These are phyloP conservation scores for Nicotiana noctiflora DNA, from an alignment of 257 asterid species.

Conservation along the genomic window DNA sequence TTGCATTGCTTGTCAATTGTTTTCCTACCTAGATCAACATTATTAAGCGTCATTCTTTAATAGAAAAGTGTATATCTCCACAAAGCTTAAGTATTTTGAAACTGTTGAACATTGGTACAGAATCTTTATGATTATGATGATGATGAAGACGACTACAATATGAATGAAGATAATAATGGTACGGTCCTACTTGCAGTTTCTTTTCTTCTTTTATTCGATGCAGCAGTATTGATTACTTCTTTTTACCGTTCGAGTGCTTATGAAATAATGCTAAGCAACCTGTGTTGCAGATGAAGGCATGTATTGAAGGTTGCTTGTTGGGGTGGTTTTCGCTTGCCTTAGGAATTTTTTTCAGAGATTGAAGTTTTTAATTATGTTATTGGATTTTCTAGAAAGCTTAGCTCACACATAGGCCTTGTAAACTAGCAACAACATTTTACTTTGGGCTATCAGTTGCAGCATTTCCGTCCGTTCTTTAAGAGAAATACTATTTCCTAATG, in stretches of 20 bases:
- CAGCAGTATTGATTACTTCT: neutral
- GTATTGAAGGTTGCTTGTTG: neutral
- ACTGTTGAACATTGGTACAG: conserved; percentile 24
- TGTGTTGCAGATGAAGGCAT: neutral
- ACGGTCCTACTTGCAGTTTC: conserved; percentile 1
- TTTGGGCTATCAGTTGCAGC: too few species aligned
- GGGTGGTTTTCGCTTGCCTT: neutral
- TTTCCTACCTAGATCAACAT: neutral
- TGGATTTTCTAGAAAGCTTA: neutral
- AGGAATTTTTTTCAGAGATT: neutral
- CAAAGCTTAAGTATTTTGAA: neutral
- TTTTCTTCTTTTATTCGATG: neutral
- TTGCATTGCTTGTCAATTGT: neutral
- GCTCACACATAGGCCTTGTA: neutral
- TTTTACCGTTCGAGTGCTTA: neutral
- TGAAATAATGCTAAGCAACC: neutral
- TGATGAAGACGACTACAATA: conserved; percentile 67
- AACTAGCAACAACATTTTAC: neutral
- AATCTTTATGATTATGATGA: conserved; percentile 48
- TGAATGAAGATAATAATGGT: conserved; percentile 50
- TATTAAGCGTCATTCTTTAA: neutral
- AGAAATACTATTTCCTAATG: too few species aligned
- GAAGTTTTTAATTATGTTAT: neutral
- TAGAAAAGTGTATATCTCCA: neutral
- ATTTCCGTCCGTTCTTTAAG: too few species aligned